Conservation (phyloP, 2,329 filamentous ascomycete genomes). For the Pestalotiopsis sp. region DNA sequence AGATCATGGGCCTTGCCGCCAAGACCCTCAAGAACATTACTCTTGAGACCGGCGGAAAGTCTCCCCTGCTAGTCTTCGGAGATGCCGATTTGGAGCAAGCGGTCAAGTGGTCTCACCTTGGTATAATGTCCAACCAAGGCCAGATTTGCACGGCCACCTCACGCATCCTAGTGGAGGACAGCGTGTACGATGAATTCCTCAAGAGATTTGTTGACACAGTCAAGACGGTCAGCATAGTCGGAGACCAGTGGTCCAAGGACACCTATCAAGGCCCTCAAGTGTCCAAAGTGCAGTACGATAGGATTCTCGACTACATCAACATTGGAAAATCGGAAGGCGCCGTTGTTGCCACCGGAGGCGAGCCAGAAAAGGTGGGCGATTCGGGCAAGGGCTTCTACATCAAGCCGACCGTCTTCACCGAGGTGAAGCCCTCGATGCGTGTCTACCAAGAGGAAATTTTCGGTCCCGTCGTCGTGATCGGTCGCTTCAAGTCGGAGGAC, state of each 20-base stretch:
- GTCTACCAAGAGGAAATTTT: conserved; percentile 51
- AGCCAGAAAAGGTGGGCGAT: conserved; percentile 31
- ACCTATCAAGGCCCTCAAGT: conserved; percentile 79
- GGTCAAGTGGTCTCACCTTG: conserved; percentile 58
- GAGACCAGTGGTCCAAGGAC: conserved; percentile 69
- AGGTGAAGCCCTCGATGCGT: conserved; percentile 42
- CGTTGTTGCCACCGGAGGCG: conserved; percentile 64
- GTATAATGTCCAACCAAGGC: conserved; percentile 63
- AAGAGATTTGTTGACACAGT: conserved; percentile 62
- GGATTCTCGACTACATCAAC: conserved; percentile 71
- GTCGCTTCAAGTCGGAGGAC: conserved; percentile 43
- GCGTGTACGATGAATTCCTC: conserved; percentile 65
- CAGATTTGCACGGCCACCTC: conserved; percentile 69
- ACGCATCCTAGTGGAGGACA: conserved; percentile 65
- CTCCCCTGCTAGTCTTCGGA: conserved; percentile 64
- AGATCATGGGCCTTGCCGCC: conserved; percentile 78
- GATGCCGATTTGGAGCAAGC: conserved; percentile 70
- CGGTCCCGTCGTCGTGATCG: conserved; percentile 46
- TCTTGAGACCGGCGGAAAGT: conserved; percentile 70
- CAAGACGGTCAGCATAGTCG: conserved; percentile 63
- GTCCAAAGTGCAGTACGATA: conserved; percentile 70
- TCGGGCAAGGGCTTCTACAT: conserved; percentile 48
- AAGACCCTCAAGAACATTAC: conserved; percentile 68
- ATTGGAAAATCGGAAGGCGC: conserved; percentile 73
- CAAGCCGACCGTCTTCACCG: conserved; percentile 47